A percentile compares a stretch with the other conserved stretches of the same genome.
These are phyloP conservation scores for Metschnikowia rubicola DNA, from an alignment of 805 yeast species.

Conservation along the genomic window DNA sequence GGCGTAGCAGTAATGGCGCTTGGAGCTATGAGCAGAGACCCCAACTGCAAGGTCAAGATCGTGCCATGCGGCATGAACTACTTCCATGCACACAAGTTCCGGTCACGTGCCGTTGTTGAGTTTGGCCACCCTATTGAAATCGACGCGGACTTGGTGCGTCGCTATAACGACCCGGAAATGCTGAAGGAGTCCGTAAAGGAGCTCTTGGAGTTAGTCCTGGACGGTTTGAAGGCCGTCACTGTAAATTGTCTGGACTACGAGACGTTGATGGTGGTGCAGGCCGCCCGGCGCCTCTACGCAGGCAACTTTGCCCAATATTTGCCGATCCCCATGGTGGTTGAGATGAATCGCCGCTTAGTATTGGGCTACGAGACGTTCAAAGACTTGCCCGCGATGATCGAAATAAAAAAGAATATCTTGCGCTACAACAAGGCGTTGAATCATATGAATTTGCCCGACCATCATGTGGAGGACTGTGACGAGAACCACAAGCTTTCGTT, in stretches of 20 bases:
- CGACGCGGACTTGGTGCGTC: conserved; percentile 49
- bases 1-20: conserved; percentile 98
- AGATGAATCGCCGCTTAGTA: conserved; percentile 84
- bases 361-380: conserved; percentile 74
- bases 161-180: conserved; percentile 62
- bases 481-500: conserved; percentile 50
- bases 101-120: conserved; percentile 93
- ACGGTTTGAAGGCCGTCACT: conserved; percentile 78
- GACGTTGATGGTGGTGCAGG: conserved; percentile 83
- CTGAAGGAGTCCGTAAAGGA: conserved; percentile 72
- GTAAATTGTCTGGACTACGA: conserved; percentile 88
- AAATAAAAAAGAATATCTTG: conserved; percentile 59
- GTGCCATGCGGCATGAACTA: conserved; percentile 98
- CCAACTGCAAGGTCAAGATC: conserved; percentile 73
- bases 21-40: conserved; percentile 82
- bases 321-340: conserved; percentile 81
- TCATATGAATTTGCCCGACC: conserved; percentile 52
- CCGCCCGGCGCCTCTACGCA: conserved; percentile 84
- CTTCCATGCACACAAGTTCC: conserved; percentile 91
- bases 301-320: conserved; percentile 66
- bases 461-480: conserved; percentile 54
- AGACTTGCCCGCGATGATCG: conserved; percentile 63
- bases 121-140: conserved; percentile 86
- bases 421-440: conserved; percentile 61
- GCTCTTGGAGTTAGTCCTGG: conserved; percentile 64